phyloP scores from a whole-genome alignment of 208 protist genomes.

The Trypanosoma conorhini region DNA sequence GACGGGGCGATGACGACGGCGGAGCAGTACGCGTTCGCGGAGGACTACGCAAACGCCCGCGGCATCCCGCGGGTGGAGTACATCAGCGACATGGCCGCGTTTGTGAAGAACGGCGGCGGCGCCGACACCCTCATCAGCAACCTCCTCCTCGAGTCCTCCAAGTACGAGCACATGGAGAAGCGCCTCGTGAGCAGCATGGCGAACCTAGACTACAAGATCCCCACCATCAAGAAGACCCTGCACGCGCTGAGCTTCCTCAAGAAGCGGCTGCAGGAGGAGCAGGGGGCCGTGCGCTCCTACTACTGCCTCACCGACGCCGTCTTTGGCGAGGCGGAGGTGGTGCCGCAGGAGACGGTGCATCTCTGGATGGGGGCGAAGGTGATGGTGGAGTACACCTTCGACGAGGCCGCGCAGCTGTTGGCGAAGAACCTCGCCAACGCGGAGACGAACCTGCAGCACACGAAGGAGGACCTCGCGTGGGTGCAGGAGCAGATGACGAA shows the following conservation, averaged over 20 bases:
- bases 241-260: conserved; percentile 87
- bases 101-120: conserved; percentile 81
- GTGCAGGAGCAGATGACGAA: conserved; percentile 96
- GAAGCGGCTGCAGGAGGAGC: conserved; percentile 45
- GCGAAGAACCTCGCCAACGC: conserved; percentile 87
- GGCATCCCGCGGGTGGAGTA: conserved; percentile 88
- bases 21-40: conserved; percentile 78
- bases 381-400: conserved; percentile 97
- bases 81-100: conserved; percentile 77
- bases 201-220: conserved; percentile 89
- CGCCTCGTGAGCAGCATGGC: conserved; percentile 84
- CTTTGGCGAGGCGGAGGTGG: conserved; percentile 85
- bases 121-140: conserved; percentile 83
- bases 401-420: conserved; percentile 93
- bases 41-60: conserved; percentile 87
- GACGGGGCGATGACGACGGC: conserved; percentile 7
- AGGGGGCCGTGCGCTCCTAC: conserved; percentile 62
- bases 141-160: conserved; percentile 89
- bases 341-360: conserved; percentile 84
- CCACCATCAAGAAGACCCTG: conserved; percentile 93
- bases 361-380: conserved; percentile 96
- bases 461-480: conserved; percentile 95
- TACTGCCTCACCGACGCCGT: conserved; percentile 91
- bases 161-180: conserved; percentile 94
- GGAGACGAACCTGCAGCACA: conserved; percentile 77